phyloP scores from a whole-genome alignment of 176 grass and related monocot species.

The Paspalum notatum region DNA sequence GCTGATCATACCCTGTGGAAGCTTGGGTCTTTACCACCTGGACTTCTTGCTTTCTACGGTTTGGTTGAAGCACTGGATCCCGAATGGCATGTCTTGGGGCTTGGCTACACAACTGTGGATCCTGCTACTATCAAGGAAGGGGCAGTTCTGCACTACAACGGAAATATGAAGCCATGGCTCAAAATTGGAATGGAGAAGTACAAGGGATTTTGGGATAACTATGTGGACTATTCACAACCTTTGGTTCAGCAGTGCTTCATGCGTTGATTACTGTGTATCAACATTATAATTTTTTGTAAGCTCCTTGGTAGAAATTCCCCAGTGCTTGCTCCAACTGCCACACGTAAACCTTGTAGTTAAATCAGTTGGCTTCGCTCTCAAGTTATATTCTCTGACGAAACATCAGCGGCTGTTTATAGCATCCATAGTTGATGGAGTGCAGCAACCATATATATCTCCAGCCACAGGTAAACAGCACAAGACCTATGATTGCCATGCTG shows the following conservation, averaged over 20 bases:
- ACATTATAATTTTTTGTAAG: slow-evolving; percentile 49
- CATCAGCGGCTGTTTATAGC: slow-evolving; percentile 39
- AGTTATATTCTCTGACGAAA: slow-evolving; percentile 46
- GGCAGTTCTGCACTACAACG: slow-evolving; percentile 98
- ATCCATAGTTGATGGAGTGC: slow-evolving; percentile 45
- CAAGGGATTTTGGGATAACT: slow-evolving; percentile 92
- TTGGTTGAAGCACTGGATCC: slow-evolving; percentile 84
- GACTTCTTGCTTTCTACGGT: slow-evolving; percentile 94
- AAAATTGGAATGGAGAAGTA: slow-evolving; percentile 99
- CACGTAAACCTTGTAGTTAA: slow-evolving; percentile 17
- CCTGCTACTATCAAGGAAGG: slow-evolving; percentile 72
- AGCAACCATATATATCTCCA: slow-evolving; percentile 12
- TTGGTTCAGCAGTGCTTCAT: slow-evolving; percentile 86
- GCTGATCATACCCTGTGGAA: slow-evolving; percentile 97
- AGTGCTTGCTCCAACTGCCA: slow-evolving; percentile 17
- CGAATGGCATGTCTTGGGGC: slow-evolving; percentile 94
- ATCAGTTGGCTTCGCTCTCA: slow-evolving; percentile 12
- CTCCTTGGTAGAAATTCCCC: slow-evolving; percentile 23
- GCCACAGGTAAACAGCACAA: slow-evolving; percentile 51
- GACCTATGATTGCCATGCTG: slow-evolving; percentile 40
- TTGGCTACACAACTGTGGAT: slow-evolving; percentile 94
- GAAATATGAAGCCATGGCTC: slow-evolving; percentile 98
- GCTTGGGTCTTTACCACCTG: slow-evolving; percentile 92
- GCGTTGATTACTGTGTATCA: slow-evolving; percentile 61
- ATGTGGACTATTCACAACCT: slow-evolving; percentile 95